Evolutionary conservation across 192 early-diverging fungal genomes (phyloP).

Genomic region (Linnemannia hyalina): DNA sequence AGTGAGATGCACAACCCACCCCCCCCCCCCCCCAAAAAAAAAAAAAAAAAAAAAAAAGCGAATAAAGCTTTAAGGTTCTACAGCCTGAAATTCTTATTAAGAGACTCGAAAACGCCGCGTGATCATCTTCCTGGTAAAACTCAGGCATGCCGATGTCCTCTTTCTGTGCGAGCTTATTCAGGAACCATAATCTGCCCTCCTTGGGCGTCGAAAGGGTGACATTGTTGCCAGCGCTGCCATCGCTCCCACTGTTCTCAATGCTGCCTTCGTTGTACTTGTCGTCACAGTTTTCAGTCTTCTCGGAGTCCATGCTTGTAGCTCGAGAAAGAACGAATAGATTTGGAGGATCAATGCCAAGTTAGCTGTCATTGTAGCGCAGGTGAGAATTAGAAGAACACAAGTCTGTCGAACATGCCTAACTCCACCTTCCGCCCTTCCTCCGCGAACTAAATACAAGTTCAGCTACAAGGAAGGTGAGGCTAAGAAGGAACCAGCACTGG

Average conservation of each 20-base stretch:
- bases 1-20: too few species aligned
- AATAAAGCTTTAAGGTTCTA: too few species aligned
- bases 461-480: conserved; percentile 8
- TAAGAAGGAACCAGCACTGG: conserved; percentile 6
- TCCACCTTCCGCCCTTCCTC: conserved; percentile 5
- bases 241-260: neutral
- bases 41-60: too few species aligned
- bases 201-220: neutral
- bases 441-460: neutral
- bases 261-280: neutral
- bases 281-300: neutral
- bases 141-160: conserved; percentile 3
- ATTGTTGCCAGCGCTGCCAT: conserved; percentile 6
- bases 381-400: conserved; percentile 8
- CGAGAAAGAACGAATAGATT: neutral
- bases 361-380: neutral
- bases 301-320: neutral
- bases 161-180: neutral
- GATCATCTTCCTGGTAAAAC: too few species aligned
- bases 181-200: conserved; percentile 6
- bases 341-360: neutral
- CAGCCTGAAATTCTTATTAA: too few species aligned
- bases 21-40: too few species aligned
- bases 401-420: neutral
- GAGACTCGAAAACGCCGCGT: too few species aligned